Evolutionary conservation across 1,284 basidiomycete species (phyloP).

Genomic region (Coriolopsis trogii): DNA sequence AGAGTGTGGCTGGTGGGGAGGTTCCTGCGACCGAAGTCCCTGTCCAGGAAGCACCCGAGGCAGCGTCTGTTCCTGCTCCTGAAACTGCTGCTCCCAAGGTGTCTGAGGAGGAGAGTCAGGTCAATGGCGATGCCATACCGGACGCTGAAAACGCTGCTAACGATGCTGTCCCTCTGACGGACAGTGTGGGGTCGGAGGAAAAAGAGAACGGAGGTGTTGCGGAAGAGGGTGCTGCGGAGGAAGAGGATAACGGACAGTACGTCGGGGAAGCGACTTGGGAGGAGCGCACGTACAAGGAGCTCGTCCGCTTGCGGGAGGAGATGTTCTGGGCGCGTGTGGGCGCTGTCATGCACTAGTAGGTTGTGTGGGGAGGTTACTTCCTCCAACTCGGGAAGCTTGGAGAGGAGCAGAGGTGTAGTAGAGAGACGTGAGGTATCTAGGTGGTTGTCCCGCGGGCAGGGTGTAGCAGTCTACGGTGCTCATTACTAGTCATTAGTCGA

Average conservation of each 20-base stretch:
- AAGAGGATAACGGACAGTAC: conserved; percentile 24
- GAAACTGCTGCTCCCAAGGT: background rate
- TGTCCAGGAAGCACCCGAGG: background rate
- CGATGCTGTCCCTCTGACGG: background rate
- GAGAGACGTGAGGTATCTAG: background rate
- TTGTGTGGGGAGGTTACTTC: background rate
- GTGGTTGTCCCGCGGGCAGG: too few species aligned
- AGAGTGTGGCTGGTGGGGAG: background rate
- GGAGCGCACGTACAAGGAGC: conserved; percentile 85
- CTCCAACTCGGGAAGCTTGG: too few species aligned
- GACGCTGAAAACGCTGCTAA: background rate
- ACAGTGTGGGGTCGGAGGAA: background rate
- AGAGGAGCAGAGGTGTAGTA: too few species aligned
- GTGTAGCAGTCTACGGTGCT: too few species aligned
- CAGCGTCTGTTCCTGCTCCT: background rate
- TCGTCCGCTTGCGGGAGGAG: conserved; percentile 80
- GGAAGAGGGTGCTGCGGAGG: conserved; percentile 9
- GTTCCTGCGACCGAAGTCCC: background rate
- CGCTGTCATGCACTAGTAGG: conserved; percentile 41
- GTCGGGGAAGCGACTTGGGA: conserved; percentile 82
- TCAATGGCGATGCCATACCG: conserved; percentile 3
- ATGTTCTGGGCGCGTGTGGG: conserved; percentile 91
- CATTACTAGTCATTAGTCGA: too few species aligned
- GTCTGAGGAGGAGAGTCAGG: background rate
- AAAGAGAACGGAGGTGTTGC: background rate